These are phyloP conservation scores for Punica granatum DNA, from an alignment of 345 rosid genomes.

Conservation along the genomic window DNA sequence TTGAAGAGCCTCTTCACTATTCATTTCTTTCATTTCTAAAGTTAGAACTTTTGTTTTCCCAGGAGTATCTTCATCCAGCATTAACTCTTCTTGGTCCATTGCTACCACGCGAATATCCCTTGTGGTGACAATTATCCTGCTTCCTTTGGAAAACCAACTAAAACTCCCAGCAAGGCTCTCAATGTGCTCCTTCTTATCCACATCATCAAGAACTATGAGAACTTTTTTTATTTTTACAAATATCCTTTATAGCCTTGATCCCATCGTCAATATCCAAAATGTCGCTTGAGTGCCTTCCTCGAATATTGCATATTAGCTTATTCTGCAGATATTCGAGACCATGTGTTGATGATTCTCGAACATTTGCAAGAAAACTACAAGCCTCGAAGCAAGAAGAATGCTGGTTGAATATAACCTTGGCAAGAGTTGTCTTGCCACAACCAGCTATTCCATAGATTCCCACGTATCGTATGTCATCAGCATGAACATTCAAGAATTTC, in stretches of 20 bases:
- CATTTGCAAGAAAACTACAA: not conserved
- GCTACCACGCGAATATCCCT: not conserved
- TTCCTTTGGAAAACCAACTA: not conserved
- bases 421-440: not conserved
- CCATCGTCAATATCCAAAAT: not conserved
- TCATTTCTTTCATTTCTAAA: not conserved
- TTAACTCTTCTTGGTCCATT: too few relatives aligned
- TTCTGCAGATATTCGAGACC: conserved; percentile 1
- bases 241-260: not conserved
- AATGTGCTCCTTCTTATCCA: too few relatives aligned
- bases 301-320: not conserved
- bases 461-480: not conserved
- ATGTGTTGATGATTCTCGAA: not conserved
- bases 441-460: conserved; percentile 6
- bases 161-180: too few relatives aligned
- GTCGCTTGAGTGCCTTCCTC: fast-evolving
- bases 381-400: not conserved
- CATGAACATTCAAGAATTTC: not conserved
- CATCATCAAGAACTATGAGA: too few relatives aligned
- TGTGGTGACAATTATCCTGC: conserved; percentile 8
- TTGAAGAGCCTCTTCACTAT: not conserved
- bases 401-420: not conserved
- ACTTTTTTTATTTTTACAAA: not conserved
- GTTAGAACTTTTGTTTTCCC: not conserved
- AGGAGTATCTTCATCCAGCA: too few relatives aligned